These are phyloP conservation scores for Trichophyton mentagrophytes DNA, from an alignment of 2,329 filamentous ascomycete species.

Conservation along the genomic window DNA sequence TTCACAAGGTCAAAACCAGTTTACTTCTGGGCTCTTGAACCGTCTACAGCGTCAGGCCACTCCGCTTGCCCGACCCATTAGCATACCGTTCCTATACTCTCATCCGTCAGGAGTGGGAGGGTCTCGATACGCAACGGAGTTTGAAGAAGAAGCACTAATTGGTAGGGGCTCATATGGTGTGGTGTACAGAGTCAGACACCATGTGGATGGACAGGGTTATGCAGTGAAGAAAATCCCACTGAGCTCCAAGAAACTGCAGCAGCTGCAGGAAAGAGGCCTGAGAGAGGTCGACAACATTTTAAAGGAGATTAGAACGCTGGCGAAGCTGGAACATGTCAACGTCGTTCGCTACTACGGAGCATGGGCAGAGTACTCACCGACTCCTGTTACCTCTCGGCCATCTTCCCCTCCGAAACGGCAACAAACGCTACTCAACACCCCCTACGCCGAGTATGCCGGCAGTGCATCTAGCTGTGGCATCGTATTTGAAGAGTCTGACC, in stretches of 20 bases:
- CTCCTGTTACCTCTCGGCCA: neutral
- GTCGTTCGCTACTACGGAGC: slow-evolving; percentile 54
- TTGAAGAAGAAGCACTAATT: slow-evolving; percentile 42
- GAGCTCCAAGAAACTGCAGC: slow-evolving; percentile 39
- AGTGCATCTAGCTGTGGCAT: slow-evolving; percentile 18
- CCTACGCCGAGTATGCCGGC: slow-evolving; percentile 14
- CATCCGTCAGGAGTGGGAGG: slow-evolving; percentile 6
- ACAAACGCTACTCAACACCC: slow-evolving; percentile 11
- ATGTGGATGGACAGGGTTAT: slow-evolving; percentile 49
- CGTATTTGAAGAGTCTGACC: slow-evolving; percentile 30
- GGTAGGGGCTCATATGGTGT: slow-evolving; percentile 54
- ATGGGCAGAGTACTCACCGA: slow-evolving; percentile 44
- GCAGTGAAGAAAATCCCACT: slow-evolving; percentile 55
- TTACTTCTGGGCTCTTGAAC: slow-evolving; percentile 8
- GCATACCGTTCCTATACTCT: slow-evolving; percentile 9
- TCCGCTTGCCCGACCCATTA: slow-evolving; percentile 12
- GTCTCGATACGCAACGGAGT: slow-evolving; percentile 40
- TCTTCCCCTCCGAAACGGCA: slow-evolving; percentile 2
- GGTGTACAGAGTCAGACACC: slow-evolving; percentile 49
- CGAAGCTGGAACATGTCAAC: slow-evolving; percentile 50
- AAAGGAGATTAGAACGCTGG: slow-evolving; percentile 49
- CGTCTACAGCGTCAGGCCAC: slow-evolving; percentile 13
- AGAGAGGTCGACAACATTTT: slow-evolving; percentile 45
- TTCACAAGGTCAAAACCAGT: slow-evolving; percentile 6
- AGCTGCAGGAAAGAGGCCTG: slow-evolving; percentile 40